Base-by-base conservation (phyloP, 1,139 yeast species). In the Lodderomyces metapsilosis region DNA sequence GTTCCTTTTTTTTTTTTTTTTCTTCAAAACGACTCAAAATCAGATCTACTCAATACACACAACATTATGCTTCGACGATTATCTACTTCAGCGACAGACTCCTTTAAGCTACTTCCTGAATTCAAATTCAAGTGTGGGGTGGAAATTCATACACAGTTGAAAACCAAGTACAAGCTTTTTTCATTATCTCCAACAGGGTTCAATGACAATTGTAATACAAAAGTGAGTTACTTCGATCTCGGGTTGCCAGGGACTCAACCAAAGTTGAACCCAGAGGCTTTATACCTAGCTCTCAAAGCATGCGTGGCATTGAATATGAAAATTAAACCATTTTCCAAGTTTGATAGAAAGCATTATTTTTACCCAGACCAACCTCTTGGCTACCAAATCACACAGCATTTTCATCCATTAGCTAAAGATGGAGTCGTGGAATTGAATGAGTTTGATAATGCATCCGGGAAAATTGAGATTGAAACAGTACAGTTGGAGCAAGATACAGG, bases 321-420 rank as follows among this genome's bases (percentile, higher is more conserved):
- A 0, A 74, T 92, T 15, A 78, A 80, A 45, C 49, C 62, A 0
- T 52, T 58, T 9, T 84, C 92, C 0, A 68, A 83, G 1, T 92
- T 92, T 59, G 99, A 92, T 58, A 69, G 99, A 48, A 92, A 92
- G 59, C 99, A 92, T 60, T 92, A 92, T 61, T 91, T 92, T 60
- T 92, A 92, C 58, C 94, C 94, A 1, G 99, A 92, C 60, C 98
- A 92, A 61, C 98, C 98, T 0, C 66, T 87, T 41, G 99, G 99
- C 0, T 92, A 89, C 60, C 99, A 92, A 58, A 84, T 92, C 43
- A 92, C 99, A 0, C 99, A 92, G 63, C 87, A 81, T 55, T 88
- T 78, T 57, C 74, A 75, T 37, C 98, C 99, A 1, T 69, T 87
- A 38, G 95, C 97, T 1, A 69, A 60, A 30, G 69, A 76, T 38